Conservation (phyloP, 768 basidiomycete genomes). For the Amanita thiersii region DNA sequence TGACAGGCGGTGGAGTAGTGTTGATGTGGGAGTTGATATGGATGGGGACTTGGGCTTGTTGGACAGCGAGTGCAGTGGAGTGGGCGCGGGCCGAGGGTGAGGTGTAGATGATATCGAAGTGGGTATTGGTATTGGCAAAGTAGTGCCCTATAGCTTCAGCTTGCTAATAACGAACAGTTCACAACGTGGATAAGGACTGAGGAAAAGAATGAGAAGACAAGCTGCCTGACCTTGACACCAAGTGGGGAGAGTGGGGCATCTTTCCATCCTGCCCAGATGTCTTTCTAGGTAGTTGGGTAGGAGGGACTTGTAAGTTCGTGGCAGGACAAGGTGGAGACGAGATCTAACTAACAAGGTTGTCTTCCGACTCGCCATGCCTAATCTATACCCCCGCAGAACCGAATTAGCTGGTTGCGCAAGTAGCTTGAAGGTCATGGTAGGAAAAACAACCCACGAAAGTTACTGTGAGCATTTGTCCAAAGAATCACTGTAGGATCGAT, state of each 20-base stretch:
- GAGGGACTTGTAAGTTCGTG: not conserved
- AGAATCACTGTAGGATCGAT: no score
- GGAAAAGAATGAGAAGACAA: conserved; percentile 1
- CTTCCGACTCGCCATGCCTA: conserved; percentile 63
- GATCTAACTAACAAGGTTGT: conserved; percentile 44
- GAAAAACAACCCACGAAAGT: conserved; percentile 19
- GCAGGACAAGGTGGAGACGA: not conserved
- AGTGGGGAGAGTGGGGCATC: conserved; percentile 68
- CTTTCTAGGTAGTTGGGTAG: conserved; percentile 17
- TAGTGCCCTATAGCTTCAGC: conserved; percentile 50
- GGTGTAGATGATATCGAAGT: conserved; percentile 53
- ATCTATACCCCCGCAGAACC: conserved; percentile 31
- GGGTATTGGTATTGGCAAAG: conserved; percentile 31
- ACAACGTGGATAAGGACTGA: not conserved
- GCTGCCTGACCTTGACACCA: no score
- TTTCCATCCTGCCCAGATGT: conserved; percentile 70
- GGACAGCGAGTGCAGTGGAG: conserved; percentile 51
- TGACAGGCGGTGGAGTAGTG: conserved; percentile 40
- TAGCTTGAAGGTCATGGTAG: conserved; percentile 9
- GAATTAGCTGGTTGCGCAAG: conserved; percentile 9
- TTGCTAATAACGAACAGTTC: conserved; percentile 30
- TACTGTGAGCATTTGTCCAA: conserved; percentile 18
- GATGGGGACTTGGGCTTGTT: conserved; percentile 18
- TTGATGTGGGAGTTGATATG: not conserved
- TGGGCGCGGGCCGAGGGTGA: conserved; percentile 63